phyloP scores from a whole-genome alignment of 2,329 filamentous ascomycete species.

The Aspergillus phoenicis region DNA sequence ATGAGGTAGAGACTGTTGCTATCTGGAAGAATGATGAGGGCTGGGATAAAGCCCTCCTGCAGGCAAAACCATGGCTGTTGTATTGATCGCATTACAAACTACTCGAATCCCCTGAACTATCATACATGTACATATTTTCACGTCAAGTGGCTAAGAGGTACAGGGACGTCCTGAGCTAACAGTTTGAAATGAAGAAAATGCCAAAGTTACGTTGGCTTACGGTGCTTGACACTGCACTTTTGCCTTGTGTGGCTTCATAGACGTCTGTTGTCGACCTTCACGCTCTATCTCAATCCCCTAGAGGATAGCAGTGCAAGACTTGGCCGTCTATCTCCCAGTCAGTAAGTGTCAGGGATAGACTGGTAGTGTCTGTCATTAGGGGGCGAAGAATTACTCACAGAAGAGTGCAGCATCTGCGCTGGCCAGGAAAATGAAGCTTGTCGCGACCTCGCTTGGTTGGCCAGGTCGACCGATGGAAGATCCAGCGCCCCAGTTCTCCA shows the following conservation, averaged over 20 bases:
- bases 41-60: slow-evolving; percentile 39
- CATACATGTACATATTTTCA: not conserved
- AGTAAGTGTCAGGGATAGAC: not conserved
- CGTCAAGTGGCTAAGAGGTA: not conserved
- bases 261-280: not conserved
- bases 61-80: slow-evolving; percentile 40
- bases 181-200: not conserved
- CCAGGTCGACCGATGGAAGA: slow-evolving; percentile 38
- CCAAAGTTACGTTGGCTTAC: not conserved
- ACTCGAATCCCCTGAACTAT: not conserved
- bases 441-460: slow-evolving; percentile 43
- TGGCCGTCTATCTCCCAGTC: slow-evolving; percentile 34
- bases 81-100: slow-evolving; percentile 25
- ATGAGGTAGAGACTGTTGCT: slow-evolving; percentile 42
- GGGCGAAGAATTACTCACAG: slow-evolving; percentile 28
- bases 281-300: slow-evolving; percentile 34
- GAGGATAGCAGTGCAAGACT: slow-evolving; percentile 37
- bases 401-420: slow-evolving; percentile 39
- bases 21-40: slow-evolving; percentile 42
- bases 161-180: not conserved
- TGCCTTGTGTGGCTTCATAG: not conserved
- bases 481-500: slow-evolving; percentile 37
- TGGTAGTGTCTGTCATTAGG: not conserved
- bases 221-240: not conserved
- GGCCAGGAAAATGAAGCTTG: slow-evolving; percentile 45